A percentile compares a stretch with the other conserved stretches of the same genome.
Evolutionary conservation across 1,284 basidiomycete genomes (phyloP).

Genomic region (Moesziomyces antarcticus): DNA sequence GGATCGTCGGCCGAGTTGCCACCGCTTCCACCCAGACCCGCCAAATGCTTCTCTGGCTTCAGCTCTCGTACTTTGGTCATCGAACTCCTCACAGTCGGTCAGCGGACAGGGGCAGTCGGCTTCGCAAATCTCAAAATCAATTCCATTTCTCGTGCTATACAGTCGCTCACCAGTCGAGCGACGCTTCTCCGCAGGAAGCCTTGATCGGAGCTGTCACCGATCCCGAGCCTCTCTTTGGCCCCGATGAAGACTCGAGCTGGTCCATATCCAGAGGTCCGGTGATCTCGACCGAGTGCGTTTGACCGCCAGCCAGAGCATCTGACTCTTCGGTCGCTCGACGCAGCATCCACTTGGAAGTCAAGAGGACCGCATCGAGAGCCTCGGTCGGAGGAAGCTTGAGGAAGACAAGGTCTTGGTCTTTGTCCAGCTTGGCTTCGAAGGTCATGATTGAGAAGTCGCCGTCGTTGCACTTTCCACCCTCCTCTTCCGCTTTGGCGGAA

Average conservation of each 20-base stretch:
- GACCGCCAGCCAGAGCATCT: slow-evolving; percentile 46
- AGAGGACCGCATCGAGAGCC: slow-evolving; percentile 76
- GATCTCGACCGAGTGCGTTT: slow-evolving; percentile 46
- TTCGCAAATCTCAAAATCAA: no score
- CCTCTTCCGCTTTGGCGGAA: slow-evolving; percentile 61
- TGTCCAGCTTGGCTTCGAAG: slow-evolving; percentile 74
- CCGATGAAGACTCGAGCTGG: slow-evolving; percentile 13
- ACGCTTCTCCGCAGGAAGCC: slow-evolving; percentile 39
- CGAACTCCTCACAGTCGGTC: no score
- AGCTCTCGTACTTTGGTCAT: no score
- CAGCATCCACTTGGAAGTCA: slow-evolving; percentile 76
- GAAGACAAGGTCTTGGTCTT: slow-evolving; percentile 70
- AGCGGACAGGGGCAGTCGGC: no score
- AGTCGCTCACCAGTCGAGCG: slow-evolving; percentile 36
- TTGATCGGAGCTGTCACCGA: slow-evolving; percentile 16
- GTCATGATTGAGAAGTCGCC: slow-evolving; percentile 75
- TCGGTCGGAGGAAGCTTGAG: slow-evolving; percentile 73
- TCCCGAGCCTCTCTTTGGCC: slow-evolving; percentile 3
- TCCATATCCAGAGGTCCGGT: slow-evolving; percentile 43
- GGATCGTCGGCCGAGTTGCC: no score
- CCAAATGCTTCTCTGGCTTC: no score
- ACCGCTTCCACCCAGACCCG: no score
- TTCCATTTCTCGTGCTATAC: no score
- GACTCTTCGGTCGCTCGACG: slow-evolving; percentile 59
- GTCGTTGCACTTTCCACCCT: slow-evolving; percentile 76